Percentiles rank a stretch among this genome's conserved stretches.
Evolutionary conservation across 768 basidiomycete genomes (phyloP).

Genomic region (Leccinum obscurum): DNA sequence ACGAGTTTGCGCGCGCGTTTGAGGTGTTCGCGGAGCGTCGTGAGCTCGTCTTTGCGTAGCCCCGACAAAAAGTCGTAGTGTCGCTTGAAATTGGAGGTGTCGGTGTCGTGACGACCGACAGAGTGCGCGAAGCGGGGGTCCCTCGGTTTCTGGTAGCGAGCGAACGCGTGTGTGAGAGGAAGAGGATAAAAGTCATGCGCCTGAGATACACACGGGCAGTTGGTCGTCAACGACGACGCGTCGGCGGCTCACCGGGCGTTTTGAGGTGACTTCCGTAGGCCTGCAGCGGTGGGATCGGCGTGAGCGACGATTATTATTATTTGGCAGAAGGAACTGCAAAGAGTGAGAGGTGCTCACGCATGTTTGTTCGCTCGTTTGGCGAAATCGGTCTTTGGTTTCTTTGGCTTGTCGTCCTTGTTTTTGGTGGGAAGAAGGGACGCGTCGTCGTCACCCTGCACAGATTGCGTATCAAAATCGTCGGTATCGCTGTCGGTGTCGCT

Average conservation of each 20-base stretch:
- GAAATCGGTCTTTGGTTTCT: slow-evolving; percentile 42
- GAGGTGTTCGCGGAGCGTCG: slow-evolving; percentile 61
- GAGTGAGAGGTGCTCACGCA: slow-evolving; percentile 58
- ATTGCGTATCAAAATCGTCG: not conserved
- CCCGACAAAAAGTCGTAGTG: slow-evolving; percentile 77
- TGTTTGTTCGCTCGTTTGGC: slow-evolving; percentile 76
- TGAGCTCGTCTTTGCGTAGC: slow-evolving; percentile 63
- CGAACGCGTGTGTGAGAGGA: not conserved
- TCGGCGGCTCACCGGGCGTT: slow-evolving; percentile 75
- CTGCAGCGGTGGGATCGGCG: slow-evolving; percentile 38
- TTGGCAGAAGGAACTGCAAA: not conserved
- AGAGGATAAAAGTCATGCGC: not conserved
- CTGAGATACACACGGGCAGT: slow-evolving; percentile 50
- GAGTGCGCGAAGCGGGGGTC: slow-evolving; percentile 86
- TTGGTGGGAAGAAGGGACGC: slow-evolving; percentile 9
- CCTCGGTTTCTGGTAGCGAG: slow-evolving; percentile 57
- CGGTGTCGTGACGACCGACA: slow-evolving; percentile 65
- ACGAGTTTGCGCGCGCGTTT: slow-evolving; percentile 70
- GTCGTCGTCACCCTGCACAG: slow-evolving; percentile 15
- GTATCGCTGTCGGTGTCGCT: slow-evolving; percentile 29
- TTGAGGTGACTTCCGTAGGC: slow-evolving; percentile 81
- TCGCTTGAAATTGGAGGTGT: slow-evolving; percentile 59
- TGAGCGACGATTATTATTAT: not conserved
- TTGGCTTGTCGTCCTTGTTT: slow-evolving; percentile 28
- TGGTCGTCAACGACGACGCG: slow-evolving; percentile 68